Conservation (phyloP, 306 rosid genomes). For the Pachyrhizus erosus region DNA sequence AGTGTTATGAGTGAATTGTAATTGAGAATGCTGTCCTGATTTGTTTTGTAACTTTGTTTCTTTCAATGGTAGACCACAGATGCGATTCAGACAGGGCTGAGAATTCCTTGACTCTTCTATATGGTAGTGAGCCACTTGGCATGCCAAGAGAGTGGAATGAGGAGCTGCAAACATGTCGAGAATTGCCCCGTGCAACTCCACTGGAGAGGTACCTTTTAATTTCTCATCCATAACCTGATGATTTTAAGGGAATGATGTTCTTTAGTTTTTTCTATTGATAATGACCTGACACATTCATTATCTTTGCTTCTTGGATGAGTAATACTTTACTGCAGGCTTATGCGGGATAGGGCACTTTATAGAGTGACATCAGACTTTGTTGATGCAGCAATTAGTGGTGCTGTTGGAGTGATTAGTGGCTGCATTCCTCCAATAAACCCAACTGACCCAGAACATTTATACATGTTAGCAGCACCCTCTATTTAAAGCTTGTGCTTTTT, state of each 20-base stretch:
- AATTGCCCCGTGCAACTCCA: conserved; percentile 73
- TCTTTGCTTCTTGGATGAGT: conserved; percentile 17
- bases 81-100: conserved; percentile 87
- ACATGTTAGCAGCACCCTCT: conserved; percentile 71
- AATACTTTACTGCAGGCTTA: conserved; percentile 59
- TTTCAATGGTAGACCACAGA: conserved; percentile 67
- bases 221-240: conserved; percentile 11
- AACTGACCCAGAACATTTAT: conserved; percentile 90
- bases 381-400: conserved; percentile 88
- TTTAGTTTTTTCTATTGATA: conserved; percentile 23
- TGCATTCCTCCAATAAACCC: conserved; percentile 93
- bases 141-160: conserved; percentile 99
- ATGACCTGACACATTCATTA: conserved; percentile 28
- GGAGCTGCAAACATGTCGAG: conserved; percentile 93
- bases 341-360: conserved; percentile 89
- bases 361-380: conserved; percentile 90
- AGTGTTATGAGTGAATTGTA: background rate
- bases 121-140: conserved; percentile 85
- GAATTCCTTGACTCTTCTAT: conserved; percentile 77
- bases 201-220: conserved; percentile 67
- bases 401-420: conserved; percentile 80
- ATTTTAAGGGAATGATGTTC: conserved; percentile 12
- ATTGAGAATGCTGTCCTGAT: conserved; percentile 35
- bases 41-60: background rate
- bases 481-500: conserved; percentile 17